Percentiles rank a stretch among this genome's conserved stretches.
Evolutionary conservation across 1,284 basidiomycete genomes (phyloP).

Genomic region (Golubevia sp.): DNA sequence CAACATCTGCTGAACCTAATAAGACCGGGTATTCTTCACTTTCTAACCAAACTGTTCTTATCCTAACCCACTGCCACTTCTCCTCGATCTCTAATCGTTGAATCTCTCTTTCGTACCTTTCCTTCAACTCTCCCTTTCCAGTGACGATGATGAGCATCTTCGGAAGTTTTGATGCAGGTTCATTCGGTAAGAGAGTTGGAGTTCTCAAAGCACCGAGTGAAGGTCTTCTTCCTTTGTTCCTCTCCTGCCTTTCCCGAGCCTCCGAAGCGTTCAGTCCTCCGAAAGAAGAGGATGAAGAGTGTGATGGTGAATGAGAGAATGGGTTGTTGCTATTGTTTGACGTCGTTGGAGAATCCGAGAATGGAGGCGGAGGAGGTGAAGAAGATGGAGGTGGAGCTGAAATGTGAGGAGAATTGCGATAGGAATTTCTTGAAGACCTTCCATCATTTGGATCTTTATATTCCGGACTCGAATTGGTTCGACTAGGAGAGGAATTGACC

Average conservation of each 20-base stretch:
- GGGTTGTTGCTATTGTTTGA: too few species aligned
- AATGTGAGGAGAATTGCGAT: too few species aligned
- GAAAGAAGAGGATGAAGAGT: too few species aligned
- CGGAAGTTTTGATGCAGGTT: slow-evolving; percentile 25
- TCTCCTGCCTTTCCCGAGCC: neutral
- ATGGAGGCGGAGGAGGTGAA: too few species aligned
- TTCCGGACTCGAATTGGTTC: too few species aligned
- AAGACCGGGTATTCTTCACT: slow-evolving; percentile 17
- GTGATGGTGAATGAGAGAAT: too few species aligned
- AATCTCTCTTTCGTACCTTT: slow-evolving; percentile 73
- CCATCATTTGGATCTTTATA: too few species aligned
- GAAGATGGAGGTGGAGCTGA: too few species aligned
- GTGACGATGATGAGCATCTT: slow-evolving; percentile 77
- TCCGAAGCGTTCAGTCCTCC: too few species aligned
- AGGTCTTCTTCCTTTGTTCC: slow-evolving; percentile 21
- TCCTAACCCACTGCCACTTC: slow-evolving; percentile 77
- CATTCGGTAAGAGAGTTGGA: slow-evolving; percentile 16
- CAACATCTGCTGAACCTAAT: slow-evolving; percentile 85
- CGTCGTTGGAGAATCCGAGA: too few species aligned
- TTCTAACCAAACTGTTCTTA: slow-evolving; percentile 67
- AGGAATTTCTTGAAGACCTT: too few species aligned
- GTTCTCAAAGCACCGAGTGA: slow-evolving; percentile 17
- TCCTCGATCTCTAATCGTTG: slow-evolving; percentile 67
- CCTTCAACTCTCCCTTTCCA: slow-evolving; percentile 82
- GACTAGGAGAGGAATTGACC: slow-evolving; percentile 1